phyloP scores from a whole-genome alignment of 1,284 basidiomycete genomes.

The Ustilago cynodontis region DNA sequence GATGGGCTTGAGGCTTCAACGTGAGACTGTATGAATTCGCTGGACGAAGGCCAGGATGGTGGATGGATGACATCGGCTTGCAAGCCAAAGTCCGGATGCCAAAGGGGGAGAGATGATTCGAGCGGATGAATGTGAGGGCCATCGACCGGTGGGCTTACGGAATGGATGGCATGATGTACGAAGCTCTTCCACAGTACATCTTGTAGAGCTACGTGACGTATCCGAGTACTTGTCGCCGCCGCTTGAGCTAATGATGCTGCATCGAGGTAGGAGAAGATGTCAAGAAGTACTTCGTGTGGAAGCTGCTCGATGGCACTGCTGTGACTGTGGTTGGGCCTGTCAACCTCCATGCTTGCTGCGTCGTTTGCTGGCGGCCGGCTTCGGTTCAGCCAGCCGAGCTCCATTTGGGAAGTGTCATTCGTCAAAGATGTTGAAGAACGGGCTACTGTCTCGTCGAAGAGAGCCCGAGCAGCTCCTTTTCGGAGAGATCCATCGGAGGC shows the following conservation, averaged over 20 bases:
- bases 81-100: conserved; percentile 46
- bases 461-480: background rate
- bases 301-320: conserved; percentile 29
- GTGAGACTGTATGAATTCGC: conserved; percentile 16
- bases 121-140: conserved; percentile 27
- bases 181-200: conserved; percentile 44
- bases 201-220: conserved; percentile 31
- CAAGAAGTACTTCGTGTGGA: conserved; percentile 38
- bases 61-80: conserved; percentile 34
- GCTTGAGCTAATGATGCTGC: conserved; percentile 18
- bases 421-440: background rate
- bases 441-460: background rate
- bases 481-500: background rate
- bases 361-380: background rate
- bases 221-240: conserved; percentile 22
- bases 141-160: conserved; percentile 28
- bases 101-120: conserved; percentile 31
- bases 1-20: background rate
- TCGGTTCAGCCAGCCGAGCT: conserved; percentile 4
- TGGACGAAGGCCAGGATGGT: conserved; percentile 25
- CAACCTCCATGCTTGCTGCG: background rate
- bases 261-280: conserved; percentile 37
- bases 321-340: background rate
- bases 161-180: conserved; percentile 20
- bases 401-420: conserved; percentile 11